Evolutionary conservation across 2,329 filamentous ascomycete genomes (phyloP).

Genomic region (Clonostachys sp.): DNA sequence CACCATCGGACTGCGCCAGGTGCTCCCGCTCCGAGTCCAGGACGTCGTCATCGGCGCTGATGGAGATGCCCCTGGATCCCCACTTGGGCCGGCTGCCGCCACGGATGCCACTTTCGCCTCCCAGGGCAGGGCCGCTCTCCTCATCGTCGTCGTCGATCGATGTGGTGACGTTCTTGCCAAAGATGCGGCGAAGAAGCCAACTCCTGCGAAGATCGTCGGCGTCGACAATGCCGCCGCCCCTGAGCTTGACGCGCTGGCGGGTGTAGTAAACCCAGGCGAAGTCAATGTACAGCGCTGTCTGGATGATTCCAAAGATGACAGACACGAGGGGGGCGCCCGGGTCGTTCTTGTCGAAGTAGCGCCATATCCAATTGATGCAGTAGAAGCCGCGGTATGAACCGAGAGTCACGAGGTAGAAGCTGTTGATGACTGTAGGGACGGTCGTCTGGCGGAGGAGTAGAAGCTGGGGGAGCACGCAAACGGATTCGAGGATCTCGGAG

Average conservation of each 20-base stretch:
- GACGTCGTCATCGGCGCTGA: conserved; percentile 60
- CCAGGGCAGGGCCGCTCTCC: conserved; percentile 49
- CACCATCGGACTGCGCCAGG: conserved; percentile 38
- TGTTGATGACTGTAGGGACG: conserved; percentile 92
- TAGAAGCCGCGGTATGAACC: conserved; percentile 88
- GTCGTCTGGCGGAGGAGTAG: conserved; percentile 90
- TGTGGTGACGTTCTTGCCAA: conserved; percentile 47
- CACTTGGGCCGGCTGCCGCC: conserved; percentile 44
- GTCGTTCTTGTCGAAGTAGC: conserved; percentile 55
- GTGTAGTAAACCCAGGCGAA: conserved; percentile 98
- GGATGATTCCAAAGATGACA: conserved; percentile 81
- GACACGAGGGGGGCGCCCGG: conserved; percentile 64
- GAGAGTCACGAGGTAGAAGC: conserved; percentile 86
- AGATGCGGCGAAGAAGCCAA: conserved; percentile 76
- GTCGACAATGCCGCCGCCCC: conserved; percentile 81
- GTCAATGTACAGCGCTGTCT: conserved; percentile 86
- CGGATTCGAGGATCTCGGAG: conserved; percentile 86
- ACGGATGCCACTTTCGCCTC: conserved; percentile 20
- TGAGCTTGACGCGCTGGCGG: conserved; percentile 87
- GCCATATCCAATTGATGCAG: conserved; percentile 84
- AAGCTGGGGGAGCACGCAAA: conserved; percentile 86
- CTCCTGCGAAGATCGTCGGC: conserved; percentile 81
- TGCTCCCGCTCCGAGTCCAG: conserved; percentile 43
- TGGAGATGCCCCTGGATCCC: conserved; percentile 61
- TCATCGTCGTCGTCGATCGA: conserved; percentile 50